Conservation (phyloP, 1,284 basidiomycete genomes). For the Papiliotrema terrestris region DNA sequence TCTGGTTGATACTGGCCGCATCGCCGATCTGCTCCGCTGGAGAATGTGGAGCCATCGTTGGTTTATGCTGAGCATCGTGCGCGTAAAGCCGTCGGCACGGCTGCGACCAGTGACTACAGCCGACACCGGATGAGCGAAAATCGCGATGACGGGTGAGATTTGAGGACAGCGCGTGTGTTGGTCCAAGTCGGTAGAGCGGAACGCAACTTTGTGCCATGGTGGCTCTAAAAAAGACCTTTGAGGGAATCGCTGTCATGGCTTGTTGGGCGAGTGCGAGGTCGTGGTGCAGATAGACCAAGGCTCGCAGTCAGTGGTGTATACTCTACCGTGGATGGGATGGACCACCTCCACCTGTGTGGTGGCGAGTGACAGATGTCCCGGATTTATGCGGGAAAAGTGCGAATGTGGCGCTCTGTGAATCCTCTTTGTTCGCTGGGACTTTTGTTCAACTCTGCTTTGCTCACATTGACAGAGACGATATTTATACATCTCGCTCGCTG, state of each 20-base stretch:
- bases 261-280: no score
- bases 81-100: background rate
- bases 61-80: no score
- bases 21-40: background rate
- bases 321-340: no score
- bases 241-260: no score
- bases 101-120: conserved; percentile 2
- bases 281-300: no score
- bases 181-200: background rate
- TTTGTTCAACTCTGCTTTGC: background rate
- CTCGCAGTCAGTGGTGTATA: no score
- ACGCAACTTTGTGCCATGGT: background rate
- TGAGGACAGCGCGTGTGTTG: no score
- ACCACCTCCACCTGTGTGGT: background rate
- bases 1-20: background rate
- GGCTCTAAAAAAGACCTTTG: no score
- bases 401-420: background rate
- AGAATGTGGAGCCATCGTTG: background rate
- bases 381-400: background rate
- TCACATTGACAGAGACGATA: background rate
- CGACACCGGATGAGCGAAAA: background rate
- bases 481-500: background rate
- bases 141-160: no score
- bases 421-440: background rate
- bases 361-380: background rate